Base-by-base conservation (phyloP, 2,329 filamentous ascomycete species). In the Cercospora citrullina region DNA sequence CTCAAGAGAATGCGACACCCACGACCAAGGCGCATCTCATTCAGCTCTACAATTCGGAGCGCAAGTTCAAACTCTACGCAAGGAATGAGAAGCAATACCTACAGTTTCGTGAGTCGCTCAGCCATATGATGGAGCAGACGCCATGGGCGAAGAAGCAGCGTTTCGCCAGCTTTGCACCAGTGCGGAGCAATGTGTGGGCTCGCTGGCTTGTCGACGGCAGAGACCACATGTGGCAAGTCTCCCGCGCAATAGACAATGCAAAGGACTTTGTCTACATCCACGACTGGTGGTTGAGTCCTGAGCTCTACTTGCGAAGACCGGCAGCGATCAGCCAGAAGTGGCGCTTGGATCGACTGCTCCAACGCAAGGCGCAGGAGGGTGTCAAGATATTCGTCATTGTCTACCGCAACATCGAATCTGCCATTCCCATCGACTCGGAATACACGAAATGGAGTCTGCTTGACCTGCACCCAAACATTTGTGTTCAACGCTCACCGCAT, bases 211-310 rank as follows among this genome's bases (percentile, higher is more conserved):
- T 99, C 0, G 95, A 99, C 80, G 95, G 92, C 16, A 89, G 95
- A 73, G 95, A 99, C 78, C 96, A 98, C 83, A 98, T 98, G 94
- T 99, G 95, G 95, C 96, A 97, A 78, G 93, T 98, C 7, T 98
- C 94, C 10, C 88, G 94, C 71, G 95, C 95, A 12, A 96, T 99
- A 75, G 95, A 93, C 77, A 97, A 97, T 89, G 95, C 95, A 8
- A 92, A 92, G 75, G 95, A 98, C 81, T 94, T 98, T 69, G 94
- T 99, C 74, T 98, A 98, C 80, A 98, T 99, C 70, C 95, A 99
- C 78, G 95, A 98, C 79, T 99, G 95, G 95, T 99, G 95, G 95
- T 82, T 99, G 48, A 97, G 92, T 74, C 95, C 95, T 0, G 94
- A 99, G 80, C 83, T 99, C 55, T 99, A 99, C 81, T 90, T 98